Base-by-base conservation (phyloP, 805 yeast genomes). In the Candida tibetensis region DNA sequence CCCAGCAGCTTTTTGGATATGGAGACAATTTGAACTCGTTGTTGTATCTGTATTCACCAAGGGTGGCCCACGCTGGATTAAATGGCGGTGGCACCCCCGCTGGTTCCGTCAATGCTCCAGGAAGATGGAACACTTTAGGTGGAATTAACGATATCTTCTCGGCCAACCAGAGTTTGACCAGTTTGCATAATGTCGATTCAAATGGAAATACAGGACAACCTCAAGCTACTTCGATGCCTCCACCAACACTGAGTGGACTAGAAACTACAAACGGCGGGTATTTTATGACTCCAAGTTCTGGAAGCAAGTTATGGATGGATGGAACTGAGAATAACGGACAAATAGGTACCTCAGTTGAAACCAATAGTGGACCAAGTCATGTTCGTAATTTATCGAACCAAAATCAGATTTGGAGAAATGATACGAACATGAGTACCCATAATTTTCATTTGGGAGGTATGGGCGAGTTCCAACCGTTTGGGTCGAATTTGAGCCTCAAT, bases 391-490 rank as follows among this genome's bases (percentile, higher is more conserved):
- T 44, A 8, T 42, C 46, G 26, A 43, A 37, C 34, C 28, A 42
- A 9, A 42, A 42, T 14, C 49, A 45, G 33, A 45, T 56, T 21
- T 56, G 61, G 61, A 39, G 60, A 23, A 51, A 52, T 30, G 55
- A 49, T 28, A 36, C 27, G 13, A 33, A 37, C 25, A 17, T 42
- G 8, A 34, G 30, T 17, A 25, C 41, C 15, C 45, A 41, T 29
- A 36, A 41, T 28, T 41, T 41, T 27, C 37, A 41, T 26, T 33
- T 45, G 19, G 39, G 48, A 14, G 40, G 34, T 5, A 34, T 37
- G 35, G 46, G 45, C 16, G 51, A 45, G 29, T 47, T 44, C 33
- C 42, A 40, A 34, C 53, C 49, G 28, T 46, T 44, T 37, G 41
- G 34, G 21, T 26, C 41, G 25, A 32, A 32, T 14, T 21, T 31